These are phyloP conservation scores for Pythium inflatum DNA, from an alignment of 352 stramenopile genomes.

Conservation along the genomic window DNA sequence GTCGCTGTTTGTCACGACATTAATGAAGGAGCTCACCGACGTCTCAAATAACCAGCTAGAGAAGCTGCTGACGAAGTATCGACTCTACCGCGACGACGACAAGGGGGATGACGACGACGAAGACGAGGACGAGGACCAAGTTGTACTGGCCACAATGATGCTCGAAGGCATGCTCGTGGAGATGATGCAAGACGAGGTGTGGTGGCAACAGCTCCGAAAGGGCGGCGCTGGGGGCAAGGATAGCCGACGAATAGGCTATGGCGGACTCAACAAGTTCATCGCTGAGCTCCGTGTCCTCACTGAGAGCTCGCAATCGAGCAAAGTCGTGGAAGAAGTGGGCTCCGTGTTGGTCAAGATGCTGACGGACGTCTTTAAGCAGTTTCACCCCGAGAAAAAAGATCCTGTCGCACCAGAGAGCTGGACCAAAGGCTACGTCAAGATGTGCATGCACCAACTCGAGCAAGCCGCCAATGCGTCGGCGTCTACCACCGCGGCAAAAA, in stretches of 20 bases:
- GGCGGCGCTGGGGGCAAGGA: slow-evolving; percentile 20
- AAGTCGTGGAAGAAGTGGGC: slow-evolving; percentile 40
- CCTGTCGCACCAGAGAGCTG: slow-evolving; percentile 36
- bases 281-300: slow-evolving; percentile 61
- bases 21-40: slow-evolving; percentile 57
- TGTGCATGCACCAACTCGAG: slow-evolving; percentile 39
- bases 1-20: slow-evolving; percentile 54
- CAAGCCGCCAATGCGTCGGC: slow-evolving; percentile 15
- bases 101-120: slow-evolving; percentile 25
- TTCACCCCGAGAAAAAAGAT: slow-evolving; percentile 59
- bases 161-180: slow-evolving; percentile 54
- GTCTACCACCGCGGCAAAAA: not conserved
- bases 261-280: slow-evolving; percentile 71
- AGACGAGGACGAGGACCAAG: slow-evolving; percentile 26
- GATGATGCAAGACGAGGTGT: slow-evolving; percentile 62
- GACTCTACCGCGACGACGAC: slow-evolving; percentile 23
- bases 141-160: slow-evolving; percentile 50
- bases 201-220: slow-evolving; percentile 60
- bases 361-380: slow-evolving; percentile 51
- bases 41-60: slow-evolving; percentile 66
- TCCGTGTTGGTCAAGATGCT: slow-evolving; percentile 51
- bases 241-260: slow-evolving; percentile 56
- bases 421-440: slow-evolving; percentile 41
- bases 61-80: slow-evolving; percentile 47
- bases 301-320: slow-evolving; percentile 41